Percentiles rank a stretch among this genome's conserved stretches.
These are phyloP conservation scores for Apiotrichum akiyoshidainum DNA, from an alignment of 1,284 basidiomycete species.

Conservation along the genomic window DNA sequence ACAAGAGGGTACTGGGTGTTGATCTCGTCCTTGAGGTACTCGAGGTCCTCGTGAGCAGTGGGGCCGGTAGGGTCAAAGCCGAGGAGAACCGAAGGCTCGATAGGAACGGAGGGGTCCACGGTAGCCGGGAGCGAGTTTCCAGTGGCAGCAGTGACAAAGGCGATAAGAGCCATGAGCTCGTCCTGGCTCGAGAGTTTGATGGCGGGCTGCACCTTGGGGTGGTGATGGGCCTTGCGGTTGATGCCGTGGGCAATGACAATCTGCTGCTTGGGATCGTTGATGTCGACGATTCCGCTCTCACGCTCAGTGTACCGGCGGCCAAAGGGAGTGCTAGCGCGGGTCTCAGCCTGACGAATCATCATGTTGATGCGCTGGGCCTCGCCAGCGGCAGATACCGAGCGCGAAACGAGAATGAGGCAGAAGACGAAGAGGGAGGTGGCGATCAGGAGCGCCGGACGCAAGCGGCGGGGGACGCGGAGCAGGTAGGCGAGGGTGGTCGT, in stretches of 20 bases:
- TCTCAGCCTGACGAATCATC: conserved; percentile 2
- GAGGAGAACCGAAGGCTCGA: conserved; percentile 74
- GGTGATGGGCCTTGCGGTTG: not conserved
- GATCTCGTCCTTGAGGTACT: conserved; percentile 51
- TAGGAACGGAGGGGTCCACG: conserved; percentile 63
- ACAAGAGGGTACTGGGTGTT: conserved; percentile 74
- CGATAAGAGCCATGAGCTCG: conserved; percentile 71
- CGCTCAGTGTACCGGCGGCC: conserved; percentile 17
- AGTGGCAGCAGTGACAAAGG: conserved; percentile 70
- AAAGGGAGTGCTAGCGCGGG: conserved; percentile 1
- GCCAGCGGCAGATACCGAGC: conserved; percentile 13
- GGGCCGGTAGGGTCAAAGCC: conserved; percentile 72
- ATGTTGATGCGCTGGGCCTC: conserved; percentile 9
- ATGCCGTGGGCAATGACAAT: conserved; percentile 4
- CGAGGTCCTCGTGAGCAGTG: conserved; percentile 53
- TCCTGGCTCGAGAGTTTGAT: conserved; percentile 45
- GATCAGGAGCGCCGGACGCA: conserved; percentile 33
- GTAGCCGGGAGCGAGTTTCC: conserved; percentile 68
- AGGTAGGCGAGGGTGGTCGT: conserved; percentile 25
- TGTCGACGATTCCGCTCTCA: conserved; percentile 7
- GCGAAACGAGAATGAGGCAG: conserved; percentile 24
- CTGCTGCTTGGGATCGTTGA: conserved; percentile 18
- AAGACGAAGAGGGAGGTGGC: conserved; percentile 32
- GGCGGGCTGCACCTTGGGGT: too few relatives aligned
- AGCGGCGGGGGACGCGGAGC: conserved; percentile 35